Evolutionary conservation across 2,329 filamentous ascomycete genomes (phyloP).

Genomic region (Beauveria sp.): DNA sequence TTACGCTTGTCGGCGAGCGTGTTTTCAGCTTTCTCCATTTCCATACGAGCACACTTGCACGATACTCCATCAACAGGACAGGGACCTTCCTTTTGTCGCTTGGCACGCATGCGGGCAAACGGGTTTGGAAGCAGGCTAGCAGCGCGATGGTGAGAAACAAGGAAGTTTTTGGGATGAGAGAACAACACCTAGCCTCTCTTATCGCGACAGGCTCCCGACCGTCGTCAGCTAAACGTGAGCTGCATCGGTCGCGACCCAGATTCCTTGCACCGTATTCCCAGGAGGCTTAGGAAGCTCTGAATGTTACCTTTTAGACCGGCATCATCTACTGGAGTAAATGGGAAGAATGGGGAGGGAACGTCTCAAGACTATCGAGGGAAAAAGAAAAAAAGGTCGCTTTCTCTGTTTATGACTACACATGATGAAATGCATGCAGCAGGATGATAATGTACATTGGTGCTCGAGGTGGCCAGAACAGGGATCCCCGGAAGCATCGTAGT

Average conservation of each 20-base stretch:
- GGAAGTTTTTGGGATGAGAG: not conserved
- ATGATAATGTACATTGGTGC: slow-evolving; percentile 5
- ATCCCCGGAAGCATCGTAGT: not conserved
- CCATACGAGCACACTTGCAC: not conserved
- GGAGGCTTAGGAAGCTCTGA: not conserved
- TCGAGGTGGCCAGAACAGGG: not conserved
- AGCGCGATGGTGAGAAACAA: not conserved
- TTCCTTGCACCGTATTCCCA: not conserved
- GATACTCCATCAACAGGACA: not conserved
- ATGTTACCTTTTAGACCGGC: not conserved
- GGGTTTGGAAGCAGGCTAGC: not conserved
- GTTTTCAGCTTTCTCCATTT: not conserved
- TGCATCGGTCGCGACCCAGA: not conserved
- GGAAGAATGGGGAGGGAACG: too few species aligned
- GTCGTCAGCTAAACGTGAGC: not conserved
- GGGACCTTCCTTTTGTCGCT: not conserved
- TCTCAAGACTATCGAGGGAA: not conserved
- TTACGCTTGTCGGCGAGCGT: not conserved
- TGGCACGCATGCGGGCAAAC: not conserved
- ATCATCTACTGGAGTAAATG: not conserved
- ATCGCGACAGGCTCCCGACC: not conserved
- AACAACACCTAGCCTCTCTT: not conserved
- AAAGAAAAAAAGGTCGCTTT: slow-evolving; percentile 1
- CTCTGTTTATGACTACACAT: slow-evolving; percentile 5
- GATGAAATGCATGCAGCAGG: not conserved